phyloP scores from a whole-genome alignment of 306 rosid genomes.

The Macrotyloma uniflorum region DNA sequence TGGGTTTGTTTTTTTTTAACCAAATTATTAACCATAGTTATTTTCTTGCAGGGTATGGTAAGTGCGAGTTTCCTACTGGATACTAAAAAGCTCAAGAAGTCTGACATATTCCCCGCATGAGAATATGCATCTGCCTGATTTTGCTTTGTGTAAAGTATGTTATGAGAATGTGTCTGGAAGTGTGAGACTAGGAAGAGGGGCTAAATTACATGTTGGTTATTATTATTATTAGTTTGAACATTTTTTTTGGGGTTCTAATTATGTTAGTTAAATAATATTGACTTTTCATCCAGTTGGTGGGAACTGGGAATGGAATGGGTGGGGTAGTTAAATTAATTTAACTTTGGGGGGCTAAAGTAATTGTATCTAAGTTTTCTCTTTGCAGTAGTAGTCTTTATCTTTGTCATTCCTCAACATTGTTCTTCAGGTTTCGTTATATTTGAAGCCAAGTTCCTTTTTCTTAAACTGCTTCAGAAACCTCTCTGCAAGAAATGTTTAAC shows the following conservation, averaged over 20 bases:
- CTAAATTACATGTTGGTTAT: conserved; percentile 20
- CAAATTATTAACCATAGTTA: not conserved
- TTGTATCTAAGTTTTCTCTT: conserved; percentile 30
- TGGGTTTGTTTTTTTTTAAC: not conserved
- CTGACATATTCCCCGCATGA: not conserved
- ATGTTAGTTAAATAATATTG: conserved; percentile 32
- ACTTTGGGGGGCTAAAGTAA: conserved; percentile 4
- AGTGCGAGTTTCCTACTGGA: conserved; percentile 77
- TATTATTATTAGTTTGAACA: conserved; percentile 16
- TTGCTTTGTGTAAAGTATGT: conserved; percentile 39
- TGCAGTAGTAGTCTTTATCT: not conserved
- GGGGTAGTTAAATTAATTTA: conserved; percentile 28
- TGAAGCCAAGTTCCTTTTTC: not conserved
- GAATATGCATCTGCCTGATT: conserved; percentile 23
- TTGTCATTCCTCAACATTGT: not conserved
- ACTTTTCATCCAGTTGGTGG: conserved; percentile 19
- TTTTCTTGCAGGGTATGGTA: conserved; percentile 72
- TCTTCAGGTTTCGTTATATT: not conserved
- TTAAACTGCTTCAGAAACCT: not conserved
- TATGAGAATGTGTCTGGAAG: not conserved
- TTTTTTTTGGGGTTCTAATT: conserved; percentile 32
- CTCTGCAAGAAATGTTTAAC: not conserved
- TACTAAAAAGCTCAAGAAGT: conserved; percentile 47
- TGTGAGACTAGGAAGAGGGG: not conserved
- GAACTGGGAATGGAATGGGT: not conserved